Base-by-base conservation (phyloP, 352 stramenopile species). In the Phytophthora sansomeana region DNA sequence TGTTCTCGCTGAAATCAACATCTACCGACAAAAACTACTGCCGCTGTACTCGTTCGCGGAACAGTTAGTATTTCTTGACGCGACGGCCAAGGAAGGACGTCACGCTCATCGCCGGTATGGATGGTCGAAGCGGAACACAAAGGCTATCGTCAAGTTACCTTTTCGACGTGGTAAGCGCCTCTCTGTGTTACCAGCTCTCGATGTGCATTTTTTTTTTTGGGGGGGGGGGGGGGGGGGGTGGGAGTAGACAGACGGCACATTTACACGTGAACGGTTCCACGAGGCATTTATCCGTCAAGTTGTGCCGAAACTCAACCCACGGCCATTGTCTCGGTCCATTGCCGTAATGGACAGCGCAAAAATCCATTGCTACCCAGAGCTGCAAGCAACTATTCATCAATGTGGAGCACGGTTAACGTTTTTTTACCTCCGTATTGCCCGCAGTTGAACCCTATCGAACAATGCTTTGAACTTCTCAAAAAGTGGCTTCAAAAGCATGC, bases 301-400 rank as follows among this genome's bases (percentile, higher is more conserved):
- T 16, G 38, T 54, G 2, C 47, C 29, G 5, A 16, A n/a, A 6
- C 32, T 67, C 9, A 67, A 61, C 21, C 49, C 30, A 10, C 42
- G 49, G 41, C 41, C 49, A 16, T 26, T 52, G 1, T 19, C 49
- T n/a, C 28, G 39, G 3, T 60, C 50, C 0, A 46, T 61, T 17
- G 42, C 56, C 4, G n/a, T 61, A 48, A 32, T 49, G 21, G 14
- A n/a, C 17, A 28, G 3, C 13, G 32, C 4, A 7, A 5, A 36
- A 2, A 36, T 36, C 13, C 32, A 36, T 36, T 36, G 8, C 13
- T 49, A 30, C 32, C 11, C 21, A 5, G 14, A 30, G 5, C n/a
- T 17, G 38, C 38, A 42, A n/a, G 92, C 98, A 58, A 97, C 96
- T 59, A 95, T 98, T 52, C 97, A 90, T 74, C 97, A 97, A 57